Conservation (phyloP, 768 basidiomycete species). For the Boletus speciosus region DNA sequence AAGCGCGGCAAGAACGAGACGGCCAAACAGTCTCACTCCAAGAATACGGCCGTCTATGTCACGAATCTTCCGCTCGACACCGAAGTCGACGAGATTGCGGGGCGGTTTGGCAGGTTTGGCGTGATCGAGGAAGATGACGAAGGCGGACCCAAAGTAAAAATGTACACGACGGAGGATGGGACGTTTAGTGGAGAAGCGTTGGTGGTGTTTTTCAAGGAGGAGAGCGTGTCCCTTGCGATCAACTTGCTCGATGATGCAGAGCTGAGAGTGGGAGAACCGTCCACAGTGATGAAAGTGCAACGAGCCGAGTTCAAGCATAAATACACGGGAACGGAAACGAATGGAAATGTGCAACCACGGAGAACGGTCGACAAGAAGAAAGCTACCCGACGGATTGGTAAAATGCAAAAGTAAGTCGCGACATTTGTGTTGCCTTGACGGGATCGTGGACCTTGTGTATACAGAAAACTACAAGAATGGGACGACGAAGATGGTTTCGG, state of each 20-base stretch:
- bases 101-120: conserved; percentile 88
- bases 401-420: conserved; percentile 73
- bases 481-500: conserved; percentile 92
- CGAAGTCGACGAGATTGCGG: conserved; percentile 69
- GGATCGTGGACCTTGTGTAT: not conserved
- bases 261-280: conserved; percentile 74
- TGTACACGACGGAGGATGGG: conserved; percentile 88
- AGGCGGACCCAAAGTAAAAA: conserved; percentile 92
- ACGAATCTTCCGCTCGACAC: conserved; percentile 78
- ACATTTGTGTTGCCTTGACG: not conserved
- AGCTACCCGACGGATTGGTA: conserved; percentile 68
- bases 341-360: conserved; percentile 46
- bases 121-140: conserved; percentile 89
- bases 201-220: conserved; percentile 96
- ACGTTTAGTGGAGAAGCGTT: conserved; percentile 91
- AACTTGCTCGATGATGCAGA: conserved; percentile 91
- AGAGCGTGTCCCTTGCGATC: conserved; percentile 82
- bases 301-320: conserved; percentile 82
- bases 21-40: conserved; percentile 57
- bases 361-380: conserved; percentile 77
- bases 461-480: conserved; percentile 91
- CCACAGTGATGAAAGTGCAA: conserved; percentile 68
- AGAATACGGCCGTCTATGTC: conserved; percentile 92
- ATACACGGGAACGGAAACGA: conserved; percentile 37
- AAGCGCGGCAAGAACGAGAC: conserved; percentile 68